Evolutionary conservation across 352 stramenopile species (phyloP), one percentile per base, ranked within the genome.

Genomic region (Globisporangium nagaii): DNA sequence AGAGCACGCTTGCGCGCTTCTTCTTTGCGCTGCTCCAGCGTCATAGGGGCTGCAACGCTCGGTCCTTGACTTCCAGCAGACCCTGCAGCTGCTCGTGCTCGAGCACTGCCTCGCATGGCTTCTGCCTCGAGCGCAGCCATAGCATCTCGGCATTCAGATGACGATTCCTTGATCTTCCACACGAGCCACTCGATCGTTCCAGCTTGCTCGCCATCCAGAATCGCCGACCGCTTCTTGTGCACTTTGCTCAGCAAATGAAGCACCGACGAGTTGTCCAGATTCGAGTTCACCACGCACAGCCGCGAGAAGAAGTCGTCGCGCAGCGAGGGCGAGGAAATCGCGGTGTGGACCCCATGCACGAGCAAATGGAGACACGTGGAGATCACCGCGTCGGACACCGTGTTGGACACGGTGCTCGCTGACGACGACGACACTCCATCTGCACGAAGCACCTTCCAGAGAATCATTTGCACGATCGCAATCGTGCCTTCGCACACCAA

Each of bases 331-430:
- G 54, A 68, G 22, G 47, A 50, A 19, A 58, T 28, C 17, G 83
- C 83, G 10, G 78, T 79, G 56, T 95, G 78, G 4, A 92, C 68
- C 20, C 76, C 84, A 56, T 90, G 77, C 30, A 91, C 85, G 12
- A 95, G 66, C 52, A 95, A 60, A 48, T 95, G 83, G 27, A 95
- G 66, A 12, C 66, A 81, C 13, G 83, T 95, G 35, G 85, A 93
- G 31, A 95, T 80, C 11, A 95, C 79, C 11, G 83, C 83, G 53
- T 93, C 85, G 3, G 83, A 93, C 0, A 93, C 76, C 7, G 62
- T 66, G 31, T 71, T 79, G 12, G 42, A 51, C 4, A 60, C 51
- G 20, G 17, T 52, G n/a, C 32, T 62, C 22, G 35, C 31, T 41
- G 30, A 56, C 27, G 32, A 41, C 42, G 41, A 65, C 17, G 54